A percentile compares a stretch with the other conserved stretches of the same genome.
Evolutionary conservation across 2,329 filamentous ascomycete species (phyloP).

Genomic region (Cordyceps cicadae): DNA sequence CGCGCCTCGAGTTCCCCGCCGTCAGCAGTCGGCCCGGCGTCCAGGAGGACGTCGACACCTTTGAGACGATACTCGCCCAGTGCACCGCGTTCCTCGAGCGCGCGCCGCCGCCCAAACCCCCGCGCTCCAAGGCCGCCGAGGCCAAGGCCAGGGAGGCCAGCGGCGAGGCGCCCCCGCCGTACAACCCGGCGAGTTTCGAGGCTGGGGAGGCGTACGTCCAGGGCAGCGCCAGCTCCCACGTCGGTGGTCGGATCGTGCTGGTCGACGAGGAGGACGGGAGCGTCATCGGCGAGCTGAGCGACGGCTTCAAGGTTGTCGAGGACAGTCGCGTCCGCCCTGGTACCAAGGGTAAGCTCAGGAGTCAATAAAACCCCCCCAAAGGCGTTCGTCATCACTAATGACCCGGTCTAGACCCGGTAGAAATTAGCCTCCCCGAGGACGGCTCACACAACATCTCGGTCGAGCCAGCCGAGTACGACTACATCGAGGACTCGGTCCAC

Average conservation of each 20-base stretch:
- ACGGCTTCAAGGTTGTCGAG: constrained; percentile 74
- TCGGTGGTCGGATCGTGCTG: constrained; percentile 73
- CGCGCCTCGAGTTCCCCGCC: constrained; percentile 79
- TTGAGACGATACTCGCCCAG: constrained; percentile 95
- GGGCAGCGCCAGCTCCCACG: constrained; percentile 46
- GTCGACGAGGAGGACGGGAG: constrained; percentile 94
- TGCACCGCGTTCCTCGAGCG: constrained; percentile 93
- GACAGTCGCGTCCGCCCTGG: constrained; percentile 67
- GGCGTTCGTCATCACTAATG: neutral
- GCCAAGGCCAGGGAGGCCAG: constrained; percentile 33
- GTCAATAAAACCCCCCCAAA: neutral
- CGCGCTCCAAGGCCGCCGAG: constrained; percentile 22
- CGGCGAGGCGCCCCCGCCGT: constrained; percentile 47
- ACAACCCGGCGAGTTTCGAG: constrained; percentile 75
- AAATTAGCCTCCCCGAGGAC: constrained; percentile 64
- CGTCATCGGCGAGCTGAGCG: constrained; percentile 83
- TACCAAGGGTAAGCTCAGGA: constrained; percentile 63
- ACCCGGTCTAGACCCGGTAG: constrained; percentile 55
- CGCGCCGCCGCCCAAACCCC: constrained; percentile 51
- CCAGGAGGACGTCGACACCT: constrained; percentile 91
- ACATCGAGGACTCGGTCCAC: constrained; percentile 70
- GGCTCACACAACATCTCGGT: constrained; percentile 58
- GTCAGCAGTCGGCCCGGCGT: constrained; percentile 63
- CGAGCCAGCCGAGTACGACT: constrained; percentile 58
- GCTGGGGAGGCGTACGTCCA: constrained; percentile 71